Evolutionary conservation across 179 eudicot genomes (phyloP), one percentile per base, ranked within the genome.

Genomic region (Silene coronaria): DNA sequence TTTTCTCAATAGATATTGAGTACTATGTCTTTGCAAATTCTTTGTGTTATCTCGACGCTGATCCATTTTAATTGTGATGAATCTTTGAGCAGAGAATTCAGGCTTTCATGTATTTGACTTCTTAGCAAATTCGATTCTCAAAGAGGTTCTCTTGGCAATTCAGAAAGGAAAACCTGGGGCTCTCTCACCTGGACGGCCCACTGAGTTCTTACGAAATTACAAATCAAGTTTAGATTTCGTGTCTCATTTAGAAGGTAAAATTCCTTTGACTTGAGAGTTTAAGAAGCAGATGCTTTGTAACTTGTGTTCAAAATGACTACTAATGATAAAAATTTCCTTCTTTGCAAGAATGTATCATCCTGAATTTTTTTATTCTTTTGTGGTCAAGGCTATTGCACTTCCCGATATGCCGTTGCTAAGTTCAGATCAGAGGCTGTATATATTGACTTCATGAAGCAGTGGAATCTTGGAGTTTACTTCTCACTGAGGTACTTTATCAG

Each of bases 91-190:
- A 93, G 99, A 91, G 82, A 91, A 96, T 86, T 87, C 99, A 26
- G 99, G 99, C 64, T 86, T 96, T 75, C 99, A 96, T 84, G 97
- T 96, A n/a, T 96, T 93, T 82, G 90, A 93, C 86, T 96, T 96
- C 84, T 78, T 96, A 74, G 93, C 97, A 45, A 95, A 95, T 87
- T 95, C 99, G 70, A 89, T 95, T 24, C 93, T 95, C 78, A 91
- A 88, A 79, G 99, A 93, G 85, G 92, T 91, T 77, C 85, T 89
- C 72, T 78, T 80, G 48, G 96, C 97, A 45, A 90, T 95, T 80
- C 93, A 88, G 75, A 88, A 89, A 87, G 97, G 91, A 65, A 95
- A 93, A 83, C 97, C 99, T 67, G 97, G 96, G 77, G 97, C 91
- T 67, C 90, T 93, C 77, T 95, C 99, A 78, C 95, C 97, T 65